A percentile compares a stretch with the other conserved stretches of the same genome.
These are phyloP conservation scores for Rhizomucor miehei DNA, from an alignment of 371 early-diverging fungal genomes.

Conservation along the genomic window DNA sequence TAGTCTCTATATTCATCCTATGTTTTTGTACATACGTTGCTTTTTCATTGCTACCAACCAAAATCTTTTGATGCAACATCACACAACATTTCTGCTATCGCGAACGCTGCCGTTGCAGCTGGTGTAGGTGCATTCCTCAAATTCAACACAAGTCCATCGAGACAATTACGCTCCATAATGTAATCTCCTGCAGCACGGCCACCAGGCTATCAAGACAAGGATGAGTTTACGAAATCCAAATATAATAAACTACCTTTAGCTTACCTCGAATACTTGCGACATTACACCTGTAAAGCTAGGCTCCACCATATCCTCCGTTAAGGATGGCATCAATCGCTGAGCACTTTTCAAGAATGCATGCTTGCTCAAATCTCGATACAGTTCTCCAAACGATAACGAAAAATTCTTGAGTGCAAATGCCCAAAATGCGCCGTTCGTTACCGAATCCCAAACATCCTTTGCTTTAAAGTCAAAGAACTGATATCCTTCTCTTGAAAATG, in stretches of 20 bases:
- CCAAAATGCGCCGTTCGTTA: conserved; percentile 35
- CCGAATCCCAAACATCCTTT: conserved; percentile 28
- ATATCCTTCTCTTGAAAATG: conserved; percentile 46
- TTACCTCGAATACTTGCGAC: conserved; percentile 45
- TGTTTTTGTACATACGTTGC: background rate
- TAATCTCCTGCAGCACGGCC: conserved; percentile 44
- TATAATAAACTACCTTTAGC: background rate
- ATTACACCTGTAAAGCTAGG: conserved; percentile 47
- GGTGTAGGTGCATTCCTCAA: conserved; percentile 49
- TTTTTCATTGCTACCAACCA: conserved; percentile 18
- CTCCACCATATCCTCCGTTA: conserved; percentile 46
- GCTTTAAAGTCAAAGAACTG: conserved; percentile 35
- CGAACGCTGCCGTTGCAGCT: conserved; percentile 44
- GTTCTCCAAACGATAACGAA: conserved; percentile 37
- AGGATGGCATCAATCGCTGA: conserved; percentile 32
- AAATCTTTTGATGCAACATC: conserved; percentile 43
- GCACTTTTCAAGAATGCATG: conserved; percentile 39
- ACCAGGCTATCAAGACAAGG: conserved; percentile 19
- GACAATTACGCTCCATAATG: conserved; percentile 43
- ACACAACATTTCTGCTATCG: conserved; percentile 42
- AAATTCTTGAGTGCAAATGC: conserved; percentile 42
- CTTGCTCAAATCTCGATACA: conserved; percentile 44
- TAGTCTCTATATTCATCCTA: background rate
- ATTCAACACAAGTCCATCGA: conserved; percentile 40
- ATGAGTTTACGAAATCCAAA: background rate